Base-by-base conservation (phyloP, 1,284 basidiomycete species). In the Ganoderma multipileum region DNA sequence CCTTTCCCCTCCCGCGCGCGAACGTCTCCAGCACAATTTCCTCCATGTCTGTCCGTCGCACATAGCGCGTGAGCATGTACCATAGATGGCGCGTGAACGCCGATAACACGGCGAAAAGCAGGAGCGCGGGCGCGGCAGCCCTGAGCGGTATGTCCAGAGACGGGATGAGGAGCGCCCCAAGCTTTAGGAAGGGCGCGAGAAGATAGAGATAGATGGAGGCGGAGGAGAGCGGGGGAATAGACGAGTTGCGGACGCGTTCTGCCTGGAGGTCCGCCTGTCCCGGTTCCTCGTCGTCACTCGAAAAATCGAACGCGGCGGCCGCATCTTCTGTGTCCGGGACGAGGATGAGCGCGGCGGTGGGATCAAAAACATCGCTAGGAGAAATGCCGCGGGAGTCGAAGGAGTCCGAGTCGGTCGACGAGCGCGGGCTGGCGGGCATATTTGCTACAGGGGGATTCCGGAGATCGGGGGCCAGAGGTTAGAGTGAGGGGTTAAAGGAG, bases 1-100 rank as follows among this genome's bases (percentile, higher is more conserved):
- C 85, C 76, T 83, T 87, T 20, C 83, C 83, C 73, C 83, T 80
- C 41, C 86, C 85, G 66, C 84, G 82, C n/a, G 88, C 86, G 74
- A 92, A 87, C 2, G 87, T 82, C 73, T 90, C 85, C 18, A 89
- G 74, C 61, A 92, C 76, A 38, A 93, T 82, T 68, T 91, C 90
- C 76, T 91, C 88, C 52, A 89, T 75, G 68, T 91, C 88, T 39
- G 85, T 83, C 76, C 87, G 85, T 71, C 87, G 85, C 59, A 91
- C 81, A 76, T 93, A 91, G 47, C 89, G 85, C 58, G 89, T 86
- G 16, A 93, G 84, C 83, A 92, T 86, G 79, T 91, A 92, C 88
- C 89, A 91, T 61, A 93, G 81, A 73, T 92, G 91, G 55, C 89
- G 83, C 44, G 88, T 83, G 70, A 91, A 87, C 18, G 83, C 84